Conservation (phyloP, 345 rosid genomes). For the Camelina sativa region DNA sequence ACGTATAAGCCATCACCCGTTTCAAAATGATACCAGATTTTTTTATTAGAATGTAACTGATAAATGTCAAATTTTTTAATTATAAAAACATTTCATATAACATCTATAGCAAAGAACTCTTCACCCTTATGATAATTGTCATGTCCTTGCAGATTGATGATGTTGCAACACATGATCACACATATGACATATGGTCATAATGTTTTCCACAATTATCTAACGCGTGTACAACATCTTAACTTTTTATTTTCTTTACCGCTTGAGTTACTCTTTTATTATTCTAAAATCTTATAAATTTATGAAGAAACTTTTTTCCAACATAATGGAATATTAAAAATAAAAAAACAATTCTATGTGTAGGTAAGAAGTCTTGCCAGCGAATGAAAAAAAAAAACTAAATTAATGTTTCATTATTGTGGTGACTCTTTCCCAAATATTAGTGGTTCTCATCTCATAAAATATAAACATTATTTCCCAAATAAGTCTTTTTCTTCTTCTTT, state of each 20-base stretch:
- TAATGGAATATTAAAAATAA: background rate
- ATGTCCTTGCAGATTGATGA: constrained; percentile 23
- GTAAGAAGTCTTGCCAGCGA: constrained; percentile 19
- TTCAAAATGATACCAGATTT: background rate
- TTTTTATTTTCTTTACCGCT: background rate
- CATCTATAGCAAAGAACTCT: background rate
- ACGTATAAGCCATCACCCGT: background rate
- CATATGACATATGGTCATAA: background rate
- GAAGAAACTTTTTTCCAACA: background rate
- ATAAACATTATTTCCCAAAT: constrained; percentile 13
- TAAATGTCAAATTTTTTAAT: background rate
- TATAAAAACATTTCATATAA: too few relatives aligned
- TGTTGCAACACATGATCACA: constrained; percentile 24
- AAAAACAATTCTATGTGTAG: background rate
- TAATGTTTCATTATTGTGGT: background rate
- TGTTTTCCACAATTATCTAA: constrained; percentile 4
- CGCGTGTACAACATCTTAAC: constrained; percentile 5
- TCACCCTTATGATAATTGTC: background rate
- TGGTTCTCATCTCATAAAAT: constrained; percentile 17
- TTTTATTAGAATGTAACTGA: too few relatives aligned
- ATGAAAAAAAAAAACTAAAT: background rate
- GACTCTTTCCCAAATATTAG: constrained; percentile 20
- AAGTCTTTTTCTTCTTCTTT: background rate
- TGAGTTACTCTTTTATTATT: background rate
- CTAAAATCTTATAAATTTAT: too few relatives aligned